These are phyloP conservation scores for Nicotiana knightiana DNA, from an alignment of 257 asterid species.

Conservation along the genomic window DNA sequence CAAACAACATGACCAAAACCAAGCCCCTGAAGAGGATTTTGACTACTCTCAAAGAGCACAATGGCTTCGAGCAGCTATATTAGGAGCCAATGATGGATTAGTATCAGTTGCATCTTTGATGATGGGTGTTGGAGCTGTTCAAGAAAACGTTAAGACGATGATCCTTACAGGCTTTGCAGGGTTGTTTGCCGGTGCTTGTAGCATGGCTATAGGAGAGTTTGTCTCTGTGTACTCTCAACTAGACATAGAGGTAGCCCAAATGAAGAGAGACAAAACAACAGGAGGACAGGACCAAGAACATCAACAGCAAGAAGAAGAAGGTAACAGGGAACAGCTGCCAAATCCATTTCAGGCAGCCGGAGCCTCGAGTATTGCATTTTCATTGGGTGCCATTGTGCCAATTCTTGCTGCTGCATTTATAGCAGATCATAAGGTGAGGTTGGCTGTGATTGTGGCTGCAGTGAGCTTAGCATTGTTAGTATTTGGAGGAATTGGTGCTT, in stretches of 20 bases:
- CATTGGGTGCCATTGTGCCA: constrained; percentile 57
- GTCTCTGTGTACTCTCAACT: constrained; percentile 60
- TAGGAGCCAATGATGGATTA: constrained; percentile 74
- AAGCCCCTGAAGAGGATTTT: constrained; percentile 25
- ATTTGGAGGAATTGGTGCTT: constrained; percentile 55
- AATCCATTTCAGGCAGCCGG: constrained; percentile 57
- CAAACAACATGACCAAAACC: constrained; percentile 9
- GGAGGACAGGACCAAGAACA: background rate
- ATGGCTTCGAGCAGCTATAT: constrained; percentile 68
- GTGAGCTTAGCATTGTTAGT: constrained; percentile 45
- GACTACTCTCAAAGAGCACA: constrained; percentile 60
- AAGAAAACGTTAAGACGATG: constrained; percentile 45
- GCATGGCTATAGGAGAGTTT: constrained; percentile 84
- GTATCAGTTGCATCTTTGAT: constrained; percentile 61
- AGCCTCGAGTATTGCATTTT: constrained; percentile 57
- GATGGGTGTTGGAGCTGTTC: constrained; percentile 70
- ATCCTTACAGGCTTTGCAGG: constrained; percentile 59
- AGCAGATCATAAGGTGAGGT: constrained; percentile 31
- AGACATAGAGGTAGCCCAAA: constrained; percentile 58
- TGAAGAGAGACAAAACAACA: constrained; percentile 28
- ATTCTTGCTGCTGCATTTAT: constrained; percentile 57
- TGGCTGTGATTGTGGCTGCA: constrained; percentile 37
- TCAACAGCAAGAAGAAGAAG: background rate
- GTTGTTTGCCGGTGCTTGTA: constrained; percentile 57
- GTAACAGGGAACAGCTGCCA: constrained; percentile 36